A percentile compares a stretch with the other conserved stretches of the same genome.
phyloP scores from a whole-genome alignment of 73 alveolate species.

The Paramecium sonneborni region DNA sequence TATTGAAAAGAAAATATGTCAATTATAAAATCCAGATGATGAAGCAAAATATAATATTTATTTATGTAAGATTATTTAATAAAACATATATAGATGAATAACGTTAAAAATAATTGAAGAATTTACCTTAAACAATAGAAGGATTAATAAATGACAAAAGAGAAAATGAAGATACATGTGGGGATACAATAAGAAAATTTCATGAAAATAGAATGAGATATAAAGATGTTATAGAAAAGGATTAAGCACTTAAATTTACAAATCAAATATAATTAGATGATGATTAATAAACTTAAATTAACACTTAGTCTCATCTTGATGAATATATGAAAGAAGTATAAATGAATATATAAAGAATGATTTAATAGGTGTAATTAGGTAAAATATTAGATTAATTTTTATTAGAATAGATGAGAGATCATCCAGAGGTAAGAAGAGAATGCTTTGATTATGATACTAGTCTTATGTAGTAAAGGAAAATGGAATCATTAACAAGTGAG shows the following conservation, averaged over 20 bases:
- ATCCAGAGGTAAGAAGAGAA: conserved; percentile 21
- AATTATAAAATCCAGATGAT: conserved; percentile 30
- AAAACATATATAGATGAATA: not conserved
- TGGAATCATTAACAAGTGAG: not conserved
- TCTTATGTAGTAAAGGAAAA: not conserved
- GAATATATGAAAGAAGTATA: conserved; percentile 30
- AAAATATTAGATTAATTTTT: not conserved
- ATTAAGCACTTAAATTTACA: conserved; percentile 33
- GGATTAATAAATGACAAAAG: conserved; percentile 15
- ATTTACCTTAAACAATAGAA: not conserved
- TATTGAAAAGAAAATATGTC: conserved; percentile 7
- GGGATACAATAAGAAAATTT: not conserved
- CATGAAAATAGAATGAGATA: conserved; percentile 27
- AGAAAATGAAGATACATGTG: conserved; percentile 8
- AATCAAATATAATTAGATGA: conserved; percentile 25
- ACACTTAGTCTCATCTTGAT: conserved; percentile 19
- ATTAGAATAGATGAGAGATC: conserved; percentile 27
- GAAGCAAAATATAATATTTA: conserved; percentile 17
- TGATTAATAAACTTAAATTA: conserved; percentile 2
- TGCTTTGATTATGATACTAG: not conserved
- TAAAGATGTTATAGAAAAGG: conserved; percentile 7
- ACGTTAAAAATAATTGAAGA: not conserved
- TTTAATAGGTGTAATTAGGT: conserved; percentile 17
- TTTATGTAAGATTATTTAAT: not conserved
- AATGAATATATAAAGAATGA: conserved; percentile 39